Conservation (phyloP, 768 basidiomycete genomes). For the Leucogyrophana mollusca region DNA sequence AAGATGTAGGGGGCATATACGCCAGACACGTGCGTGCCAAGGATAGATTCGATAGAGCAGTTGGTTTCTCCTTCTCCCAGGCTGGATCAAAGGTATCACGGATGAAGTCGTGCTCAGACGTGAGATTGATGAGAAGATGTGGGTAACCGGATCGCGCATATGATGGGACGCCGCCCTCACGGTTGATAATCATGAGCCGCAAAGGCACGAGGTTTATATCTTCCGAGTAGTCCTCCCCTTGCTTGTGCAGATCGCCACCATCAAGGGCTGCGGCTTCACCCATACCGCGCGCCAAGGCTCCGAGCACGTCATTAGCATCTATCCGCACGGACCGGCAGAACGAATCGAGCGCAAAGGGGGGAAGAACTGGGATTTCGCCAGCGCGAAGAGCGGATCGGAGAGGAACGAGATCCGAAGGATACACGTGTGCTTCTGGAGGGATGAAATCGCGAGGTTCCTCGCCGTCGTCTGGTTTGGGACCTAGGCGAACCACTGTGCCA, state of each 20-base stretch:
- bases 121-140: slow-evolving; percentile 93
- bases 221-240: slow-evolving; percentile 38
- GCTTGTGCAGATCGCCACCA: slow-evolving; percentile 37
- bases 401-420: slow-evolving; percentile 75
- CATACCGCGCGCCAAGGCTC: slow-evolving; percentile 87
- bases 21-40: slow-evolving; percentile 84
- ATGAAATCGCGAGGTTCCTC: slow-evolving; percentile 33
- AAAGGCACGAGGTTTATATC: slow-evolving; percentile 87
- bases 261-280: slow-evolving; percentile 51
- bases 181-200: slow-evolving; percentile 96
- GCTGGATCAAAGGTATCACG: slow-evolving; percentile 74
- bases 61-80: slow-evolving; percentile 80
- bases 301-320: slow-evolving; percentile 84
- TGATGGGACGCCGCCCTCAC: slow-evolving; percentile 95
- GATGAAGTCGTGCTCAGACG: slow-evolving; percentile 84
- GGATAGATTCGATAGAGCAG: slow-evolving; percentile 81
- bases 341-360: slow-evolving; percentile 91
- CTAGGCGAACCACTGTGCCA: slow-evolving; percentile 81
- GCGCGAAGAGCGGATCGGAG: slow-evolving; percentile 87
- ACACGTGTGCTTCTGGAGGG: slow-evolving; percentile 75
- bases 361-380: slow-evolving; percentile 94
- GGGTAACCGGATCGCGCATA: slow-evolving; percentile 94
- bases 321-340: slow-evolving; percentile 84
- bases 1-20: slow-evolving; percentile 92
- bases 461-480: slow-evolving; percentile 62